phyloP scores from a whole-genome alignment of 192 early-diverging fungal species.

The Physocladia obscura region DNA sequence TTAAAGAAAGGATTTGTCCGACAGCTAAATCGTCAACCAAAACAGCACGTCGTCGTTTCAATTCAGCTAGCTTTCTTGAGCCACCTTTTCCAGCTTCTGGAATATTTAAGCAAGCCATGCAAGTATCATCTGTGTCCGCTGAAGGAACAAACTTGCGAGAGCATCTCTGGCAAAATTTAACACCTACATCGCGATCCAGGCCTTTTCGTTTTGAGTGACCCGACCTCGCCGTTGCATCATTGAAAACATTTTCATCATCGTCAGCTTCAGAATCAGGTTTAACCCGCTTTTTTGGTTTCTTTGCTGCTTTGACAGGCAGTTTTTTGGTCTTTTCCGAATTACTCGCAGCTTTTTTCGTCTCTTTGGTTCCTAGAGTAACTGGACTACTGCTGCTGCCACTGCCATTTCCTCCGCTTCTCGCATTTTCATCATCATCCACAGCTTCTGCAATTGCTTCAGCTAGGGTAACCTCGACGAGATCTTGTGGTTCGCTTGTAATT shows the following conservation, averaged over 20 bases:
- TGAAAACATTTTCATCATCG: not conserved
- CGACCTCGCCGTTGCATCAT: not conserved
- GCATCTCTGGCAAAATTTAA: slow-evolving; percentile 24
- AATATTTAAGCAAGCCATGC: slow-evolving; percentile 26
- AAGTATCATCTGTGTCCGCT: slow-evolving; percentile 4
- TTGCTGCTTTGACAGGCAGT: not conserved
- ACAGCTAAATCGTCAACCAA: slow-evolving; percentile 2
- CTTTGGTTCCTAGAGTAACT: not conserved
- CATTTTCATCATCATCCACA: not conserved
- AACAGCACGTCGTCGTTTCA: not conserved
- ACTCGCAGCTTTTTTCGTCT: not conserved
- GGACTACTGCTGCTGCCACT: not conserved
- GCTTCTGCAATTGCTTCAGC: not conserved
- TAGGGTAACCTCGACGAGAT: too few species aligned
- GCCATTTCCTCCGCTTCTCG: not conserved
- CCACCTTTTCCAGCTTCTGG: not conserved
- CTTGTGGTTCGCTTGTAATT: too few species aligned
- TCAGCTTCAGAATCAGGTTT: not conserved
- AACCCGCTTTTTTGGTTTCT: not conserved
- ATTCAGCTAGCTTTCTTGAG: not conserved
- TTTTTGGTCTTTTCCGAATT: too few species aligned
- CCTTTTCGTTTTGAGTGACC: not conserved
- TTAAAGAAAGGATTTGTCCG: slow-evolving; percentile 16
- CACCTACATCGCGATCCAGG: not conserved
- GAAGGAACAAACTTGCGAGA: slow-evolving; percentile 23